Percentiles rank a stretch among this genome's conserved stretches.
phyloP scores from a whole-genome alignment of 768 basidiomycete genomes.

The Boletus subparvulus region DNA sequence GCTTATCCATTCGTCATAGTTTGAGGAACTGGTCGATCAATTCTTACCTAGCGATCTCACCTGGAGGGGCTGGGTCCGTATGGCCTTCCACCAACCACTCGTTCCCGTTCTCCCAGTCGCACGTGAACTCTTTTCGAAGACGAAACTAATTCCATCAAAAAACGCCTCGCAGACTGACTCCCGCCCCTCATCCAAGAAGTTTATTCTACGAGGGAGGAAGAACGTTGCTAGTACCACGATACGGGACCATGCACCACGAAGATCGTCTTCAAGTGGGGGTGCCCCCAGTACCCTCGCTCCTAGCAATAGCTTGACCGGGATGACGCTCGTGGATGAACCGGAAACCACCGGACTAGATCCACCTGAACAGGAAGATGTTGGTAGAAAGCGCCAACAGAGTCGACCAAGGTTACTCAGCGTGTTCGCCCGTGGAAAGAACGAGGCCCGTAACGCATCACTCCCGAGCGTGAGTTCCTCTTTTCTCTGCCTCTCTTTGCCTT shows the following conservation, averaged over 20 bases:
- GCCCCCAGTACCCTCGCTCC: not conserved
- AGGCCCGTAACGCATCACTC: not conserved
- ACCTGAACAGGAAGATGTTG: conserved; percentile 14
- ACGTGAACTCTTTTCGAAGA: conserved; percentile 74
- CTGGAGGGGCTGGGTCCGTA: conserved; percentile 82
- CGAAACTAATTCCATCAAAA: conserved; percentile 59
- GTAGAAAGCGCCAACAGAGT: conserved; percentile 20
- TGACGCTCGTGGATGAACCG: conserved; percentile 42
- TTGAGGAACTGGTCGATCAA: conserved; percentile 76
- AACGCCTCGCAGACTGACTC: conserved; percentile 30
- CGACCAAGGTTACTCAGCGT: conserved; percentile 33
- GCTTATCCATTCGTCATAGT: conserved; percentile 40
- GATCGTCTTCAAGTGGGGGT: conserved; percentile 23
- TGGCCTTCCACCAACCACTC: conserved; percentile 78
- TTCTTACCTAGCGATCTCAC: conserved; percentile 77
- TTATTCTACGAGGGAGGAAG: conserved; percentile 20
- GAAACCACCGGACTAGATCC: conserved; percentile 32
- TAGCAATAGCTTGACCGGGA: conserved; percentile 24
- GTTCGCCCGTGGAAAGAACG: conserved; percentile 27
- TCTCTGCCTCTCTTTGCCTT: not conserved
- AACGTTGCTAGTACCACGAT: conserved; percentile 12
- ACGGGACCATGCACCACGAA: conserved; percentile 12
- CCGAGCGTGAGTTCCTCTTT: conserved; percentile 12
- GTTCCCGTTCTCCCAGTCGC: conserved; percentile 78
- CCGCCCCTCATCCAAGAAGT: conserved; percentile 24